Conservation (phyloP, 306 rosid species). For the Glycyrrhiza uralensis region DNA sequence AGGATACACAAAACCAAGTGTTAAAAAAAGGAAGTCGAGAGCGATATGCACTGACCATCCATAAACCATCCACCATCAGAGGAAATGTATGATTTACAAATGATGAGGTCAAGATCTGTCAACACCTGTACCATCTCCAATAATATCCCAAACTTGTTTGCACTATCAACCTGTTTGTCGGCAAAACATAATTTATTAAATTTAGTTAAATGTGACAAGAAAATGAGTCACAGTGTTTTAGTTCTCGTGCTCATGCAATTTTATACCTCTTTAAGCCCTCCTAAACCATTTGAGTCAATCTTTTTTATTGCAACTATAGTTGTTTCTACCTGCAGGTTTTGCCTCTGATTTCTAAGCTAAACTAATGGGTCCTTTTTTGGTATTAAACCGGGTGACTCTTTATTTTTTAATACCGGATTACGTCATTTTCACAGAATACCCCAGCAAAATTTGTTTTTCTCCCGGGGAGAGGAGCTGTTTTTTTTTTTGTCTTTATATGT, state of each 20-base stretch:
- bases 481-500: background rate
- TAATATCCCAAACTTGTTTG: conserved; percentile 87
- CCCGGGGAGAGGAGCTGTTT: background rate
- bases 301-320: background rate
- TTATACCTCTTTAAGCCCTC: background rate
- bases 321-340: background rate
- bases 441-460: conserved; percentile 1
- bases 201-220: background rate
- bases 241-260: background rate
- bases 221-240: background rate
- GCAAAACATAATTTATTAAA: background rate
- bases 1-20: background rate
- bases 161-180: conserved; percentile 80
- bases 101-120: conserved; percentile 91
- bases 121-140: conserved; percentile 94
- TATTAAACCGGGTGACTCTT: background rate
- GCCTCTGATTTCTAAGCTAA: background rate
- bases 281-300: background rate
- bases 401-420: background rate
- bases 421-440: conserved; percentile 31
- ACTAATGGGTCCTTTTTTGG: background rate
- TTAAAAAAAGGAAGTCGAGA: background rate
- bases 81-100: conserved; percentile 87
- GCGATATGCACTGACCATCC: conserved; percentile 63
- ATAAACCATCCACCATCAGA: conserved; percentile 98